A percentile compares a stretch with the other conserved stretches of the same genome.
Evolutionary conservation across 345 rosid species (phyloP).

Genomic region (Murraya koenigii): DNA sequence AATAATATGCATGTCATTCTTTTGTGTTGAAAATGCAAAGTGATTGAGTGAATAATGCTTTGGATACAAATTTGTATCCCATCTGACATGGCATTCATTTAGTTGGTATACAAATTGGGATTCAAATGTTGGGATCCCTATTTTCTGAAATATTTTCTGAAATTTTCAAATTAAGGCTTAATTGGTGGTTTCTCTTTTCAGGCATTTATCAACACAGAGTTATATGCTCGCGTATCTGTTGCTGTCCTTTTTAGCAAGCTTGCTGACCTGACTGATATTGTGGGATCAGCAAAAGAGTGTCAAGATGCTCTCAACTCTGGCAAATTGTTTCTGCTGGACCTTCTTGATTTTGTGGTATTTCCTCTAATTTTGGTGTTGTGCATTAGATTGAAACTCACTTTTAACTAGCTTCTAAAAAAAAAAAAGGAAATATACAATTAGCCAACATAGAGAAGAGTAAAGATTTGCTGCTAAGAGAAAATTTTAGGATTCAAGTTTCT

Average conservation of each 20-base stretch:
- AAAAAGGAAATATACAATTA: not conserved
- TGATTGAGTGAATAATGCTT: not conserved
- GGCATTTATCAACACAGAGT: conserved; percentile 88
- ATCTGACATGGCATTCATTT: too few species aligned
- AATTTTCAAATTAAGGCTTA: conserved; percentile 1
- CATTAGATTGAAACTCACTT: not conserved
- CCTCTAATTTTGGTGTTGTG: not conserved
- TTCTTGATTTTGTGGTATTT: conserved; percentile 83
- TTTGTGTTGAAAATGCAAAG: not conserved
- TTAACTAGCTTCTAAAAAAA: not conserved
- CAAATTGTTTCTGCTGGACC: conserved; percentile 72
- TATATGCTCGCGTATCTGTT: conserved; percentile 91
- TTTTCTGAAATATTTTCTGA: conserved; percentile 7
- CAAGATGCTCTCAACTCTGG: conserved; percentile 71
- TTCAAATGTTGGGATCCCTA: not conserved
- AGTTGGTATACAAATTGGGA: too few species aligned
- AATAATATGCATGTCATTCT: not conserved
- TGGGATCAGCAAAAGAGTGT: conserved; percentile 42
- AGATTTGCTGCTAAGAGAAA: not conserved
- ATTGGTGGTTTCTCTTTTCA: conserved; percentile 29
- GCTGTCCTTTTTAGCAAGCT: conserved; percentile 75
- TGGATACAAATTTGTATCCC: too few species aligned
- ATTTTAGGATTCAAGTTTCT: not conserved
- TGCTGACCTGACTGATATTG: conserved; percentile 50
- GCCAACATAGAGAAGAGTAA: not conserved